These are phyloP conservation scores for Candida taoyuanica DNA, from an alignment of 805 yeast genomes.

Conservation along the genomic window DNA sequence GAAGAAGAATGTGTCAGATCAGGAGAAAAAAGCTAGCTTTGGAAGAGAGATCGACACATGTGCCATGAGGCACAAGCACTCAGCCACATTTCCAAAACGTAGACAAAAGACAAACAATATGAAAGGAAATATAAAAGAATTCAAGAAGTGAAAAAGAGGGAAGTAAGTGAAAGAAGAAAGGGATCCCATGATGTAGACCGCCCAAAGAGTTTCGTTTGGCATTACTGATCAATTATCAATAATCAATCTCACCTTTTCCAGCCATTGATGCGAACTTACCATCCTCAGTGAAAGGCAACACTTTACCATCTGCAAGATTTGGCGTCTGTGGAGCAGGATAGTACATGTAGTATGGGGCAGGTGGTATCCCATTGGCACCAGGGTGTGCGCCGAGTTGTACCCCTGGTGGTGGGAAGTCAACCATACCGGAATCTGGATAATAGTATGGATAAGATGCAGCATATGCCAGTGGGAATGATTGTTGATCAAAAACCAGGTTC, in stretches of 20 bases:
- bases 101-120: too few species aligned
- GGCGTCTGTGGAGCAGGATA: conserved; percentile 25
- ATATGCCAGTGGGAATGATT: conserved; percentile 19
- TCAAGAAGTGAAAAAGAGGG: too few species aligned
- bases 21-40: too few species aligned
- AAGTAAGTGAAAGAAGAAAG: too few species aligned
- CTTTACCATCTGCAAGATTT: conserved; percentile 10
- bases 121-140: too few species aligned
- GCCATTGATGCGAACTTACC: conserved; percentile 1
- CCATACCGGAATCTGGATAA: conserved; percentile 21
- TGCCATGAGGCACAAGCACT: too few species aligned
- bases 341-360: conserved; percentile 30
- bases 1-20: too few species aligned
- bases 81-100: too few species aligned
- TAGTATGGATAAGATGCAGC: conserved; percentile 23
- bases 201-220: too few species aligned
- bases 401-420: conserved; percentile 16
- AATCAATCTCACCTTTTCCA: conserved; percentile 7
- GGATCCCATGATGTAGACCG: too few species aligned
- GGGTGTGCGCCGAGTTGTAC: conserved; percentile 13
- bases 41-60: too few species aligned
- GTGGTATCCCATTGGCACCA: conserved; percentile 14
- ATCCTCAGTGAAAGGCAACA: conserved; percentile 1
- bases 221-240: conserved; percentile 2
- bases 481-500: conserved; percentile 24